These are phyloP conservation scores for Aspergillus sp. DNA, from an alignment of 2,329 filamentous ascomycete genomes.

Conservation along the genomic window DNA sequence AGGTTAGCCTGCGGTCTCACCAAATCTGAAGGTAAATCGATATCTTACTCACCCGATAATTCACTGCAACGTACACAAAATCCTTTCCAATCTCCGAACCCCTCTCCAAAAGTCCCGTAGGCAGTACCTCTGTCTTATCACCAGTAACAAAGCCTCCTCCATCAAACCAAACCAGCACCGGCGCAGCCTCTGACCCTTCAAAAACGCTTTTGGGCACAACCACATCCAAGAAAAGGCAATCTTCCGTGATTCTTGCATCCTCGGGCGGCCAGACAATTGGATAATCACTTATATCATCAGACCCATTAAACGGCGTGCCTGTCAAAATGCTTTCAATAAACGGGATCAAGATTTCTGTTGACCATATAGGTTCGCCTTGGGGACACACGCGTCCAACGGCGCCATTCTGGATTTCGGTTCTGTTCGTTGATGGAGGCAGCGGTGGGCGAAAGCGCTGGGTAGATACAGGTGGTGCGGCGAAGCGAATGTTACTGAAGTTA, in stretches of 20 bases:
- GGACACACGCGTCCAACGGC: slow-evolving; percentile 47
- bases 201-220: slow-evolving; percentile 37
- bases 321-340: slow-evolving; percentile 23
- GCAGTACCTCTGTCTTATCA: slow-evolving; percentile 32
- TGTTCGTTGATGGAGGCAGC: slow-evolving; percentile 44
- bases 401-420: slow-evolving; percentile 50
- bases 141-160: slow-evolving; percentile 4
- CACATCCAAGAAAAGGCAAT: slow-evolving; percentile 43
- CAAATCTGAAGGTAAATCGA: background rate
- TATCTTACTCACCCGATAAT: slow-evolving; percentile 43
- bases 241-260: slow-evolving; percentile 35
- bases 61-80: slow-evolving; percentile 51
- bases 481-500: slow-evolving; percentile 60
- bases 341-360: slow-evolving; percentile 19
- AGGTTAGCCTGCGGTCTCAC: slow-evolving; percentile 1
- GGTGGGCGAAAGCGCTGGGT: slow-evolving; percentile 55
- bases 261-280: slow-evolving; percentile 15
- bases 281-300: slow-evolving; percentile 26
- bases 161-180: slow-evolving; percentile 42
- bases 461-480: slow-evolving; percentile 55
- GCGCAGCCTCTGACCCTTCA: slow-evolving; percentile 28
- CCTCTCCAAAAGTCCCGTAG: slow-evolving; percentile 44
- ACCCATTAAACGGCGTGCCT: slow-evolving; percentile 18
- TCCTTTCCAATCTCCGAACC: slow-evolving; percentile 39
- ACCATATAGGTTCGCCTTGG: slow-evolving; percentile 51